Base-by-base conservation (phyloP, 805 yeast genomes). In the Wickerhamiella azyma region DNA sequence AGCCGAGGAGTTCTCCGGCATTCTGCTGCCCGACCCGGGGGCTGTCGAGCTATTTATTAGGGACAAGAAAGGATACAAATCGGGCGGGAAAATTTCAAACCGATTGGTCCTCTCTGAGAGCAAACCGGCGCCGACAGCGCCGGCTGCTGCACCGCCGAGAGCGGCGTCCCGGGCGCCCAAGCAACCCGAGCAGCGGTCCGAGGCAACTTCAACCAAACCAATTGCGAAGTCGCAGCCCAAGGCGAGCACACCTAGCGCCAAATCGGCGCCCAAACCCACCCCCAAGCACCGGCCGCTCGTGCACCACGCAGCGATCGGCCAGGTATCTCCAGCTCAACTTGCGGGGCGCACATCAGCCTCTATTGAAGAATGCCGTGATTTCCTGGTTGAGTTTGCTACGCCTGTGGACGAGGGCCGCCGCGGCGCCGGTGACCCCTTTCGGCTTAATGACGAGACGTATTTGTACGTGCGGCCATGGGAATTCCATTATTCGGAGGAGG, bases 261-360 rank as follows among this genome's bases (percentile, higher is more conserved):
- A 21, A 24, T 16, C 14, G 18, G 17, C 19, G 11, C 41, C 32
- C 41, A 21, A 26, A 14, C 33, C 9, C n/a, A 18, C 24, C 16
- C 44, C 44, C n/a, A 32, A 33, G 17, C 44, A 41, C 26, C 14
- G 44, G 24, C 66, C 70, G 43, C 60, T 74, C 33, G 53, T 72
- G 18, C 71, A 70, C 50, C 56, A 69, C 21, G 53, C 74, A 32
- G 74, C 79, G 1, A 56, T 74, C 37, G 78, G 76, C 1, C 76
- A 78, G 2, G 57, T 61, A 14, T 55, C 72, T 1, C 50, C 57
- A 1, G 52, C 55, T 2, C 59, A 59, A 1, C 52, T 74, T 10
- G 49, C 60, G 16, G 39, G 38, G n/a, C 44, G 44, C 8, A 50
- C 52, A 28, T 55, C 59, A 18, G 57, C 66, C 0, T 45, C 55